A percentile compares a stretch with the other conserved stretches of the same genome.
phyloP scores from a whole-genome alignment of 805 yeast species.

The Cyberlindnera meyerae region DNA sequence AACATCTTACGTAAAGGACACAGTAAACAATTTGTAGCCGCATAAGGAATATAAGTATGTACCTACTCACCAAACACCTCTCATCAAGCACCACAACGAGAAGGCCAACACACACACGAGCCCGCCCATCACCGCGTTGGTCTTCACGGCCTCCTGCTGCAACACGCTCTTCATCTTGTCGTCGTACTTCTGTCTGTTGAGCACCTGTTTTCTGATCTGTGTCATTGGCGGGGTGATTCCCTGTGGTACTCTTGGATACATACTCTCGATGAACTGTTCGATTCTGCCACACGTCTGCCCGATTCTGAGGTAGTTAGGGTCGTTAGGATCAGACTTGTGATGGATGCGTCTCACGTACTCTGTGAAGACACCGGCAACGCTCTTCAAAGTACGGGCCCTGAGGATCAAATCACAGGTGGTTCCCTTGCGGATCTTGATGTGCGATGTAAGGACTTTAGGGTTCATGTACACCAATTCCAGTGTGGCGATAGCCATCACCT shows the following conservation, averaged over 20 bases:
- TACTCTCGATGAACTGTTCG: slow-evolving; percentile 78
- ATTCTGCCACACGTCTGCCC: slow-evolving; percentile 85
- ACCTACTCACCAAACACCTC: background rate
- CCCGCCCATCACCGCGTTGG: slow-evolving; percentile 19
- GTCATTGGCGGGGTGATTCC: slow-evolving; percentile 42
- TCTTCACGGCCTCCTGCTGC: slow-evolving; percentile 22
- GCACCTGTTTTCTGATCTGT: slow-evolving; percentile 34
- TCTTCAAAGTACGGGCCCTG: slow-evolving; percentile 66
- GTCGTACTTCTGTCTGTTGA: slow-evolving; percentile 41
- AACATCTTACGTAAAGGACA: too few species aligned
- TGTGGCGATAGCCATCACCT: slow-evolving; percentile 98
- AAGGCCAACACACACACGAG: slow-evolving; percentile 2
- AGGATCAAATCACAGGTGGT: slow-evolving; percentile 74
- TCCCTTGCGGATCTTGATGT: slow-evolving; percentile 89
- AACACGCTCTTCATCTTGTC: slow-evolving; percentile 24
- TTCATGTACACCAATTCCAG: slow-evolving; percentile 82
- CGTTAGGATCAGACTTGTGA: slow-evolving; percentile 69
- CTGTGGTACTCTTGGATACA: slow-evolving; percentile 64
- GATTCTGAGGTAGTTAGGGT: slow-evolving; percentile 80
- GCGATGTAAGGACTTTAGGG: slow-evolving; percentile 58
- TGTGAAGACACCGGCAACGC: slow-evolving; percentile 73
- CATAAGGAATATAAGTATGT: too few species aligned
- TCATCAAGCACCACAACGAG: slow-evolving; percentile 1
- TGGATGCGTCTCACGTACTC: slow-evolving; percentile 71
- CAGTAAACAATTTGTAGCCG: too few species aligned